Percentiles rank a stretch among this genome's conserved stretches.
These are phyloP conservation scores for Candida xiaguanensis DNA, from an alignment of 805 yeast genomes.

Conservation along the genomic window DNA sequence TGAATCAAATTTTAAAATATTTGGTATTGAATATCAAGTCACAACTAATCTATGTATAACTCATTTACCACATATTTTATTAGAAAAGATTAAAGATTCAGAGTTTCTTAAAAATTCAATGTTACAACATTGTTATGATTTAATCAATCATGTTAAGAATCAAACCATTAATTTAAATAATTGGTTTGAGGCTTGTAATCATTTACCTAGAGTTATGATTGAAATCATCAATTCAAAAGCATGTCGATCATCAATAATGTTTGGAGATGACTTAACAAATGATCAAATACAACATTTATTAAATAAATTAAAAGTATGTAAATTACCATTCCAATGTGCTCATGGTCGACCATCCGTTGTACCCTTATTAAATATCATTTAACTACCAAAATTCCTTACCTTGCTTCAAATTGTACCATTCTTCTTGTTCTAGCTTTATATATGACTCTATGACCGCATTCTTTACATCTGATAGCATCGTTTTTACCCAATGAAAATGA, in stretches of 20 bases:
- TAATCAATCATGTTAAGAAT: constrained; percentile 29
- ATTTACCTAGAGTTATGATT: constrained; percentile 48
- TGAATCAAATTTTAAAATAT: constrained; percentile 12
- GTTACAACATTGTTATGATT: constrained; percentile 42
- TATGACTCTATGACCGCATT: constrained; percentile 96
- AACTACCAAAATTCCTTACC: constrained; percentile 17
- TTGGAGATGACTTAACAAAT: constrained; percentile 52
- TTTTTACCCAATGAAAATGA: constrained; percentile 82
- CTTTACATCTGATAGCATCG: constrained; percentile 97
- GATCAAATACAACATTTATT: constrained; percentile 46
- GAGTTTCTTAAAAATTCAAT: constrained; percentile 34
- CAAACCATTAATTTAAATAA: constrained; percentile 34
- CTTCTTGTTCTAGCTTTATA: constrained; percentile 97
- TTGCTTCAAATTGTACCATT: constrained; percentile 64
- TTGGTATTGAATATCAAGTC: constrained; percentile 17
- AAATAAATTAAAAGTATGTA: constrained; percentile 41
- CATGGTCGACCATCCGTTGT: constrained; percentile 78
- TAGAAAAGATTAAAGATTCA: constrained; percentile 25
- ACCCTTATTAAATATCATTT: constrained; percentile 35
- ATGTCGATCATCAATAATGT: constrained; percentile 67
- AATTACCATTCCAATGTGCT: constrained; percentile 74
- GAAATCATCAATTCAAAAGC: constrained; percentile 58
- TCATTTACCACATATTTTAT: constrained; percentile 44
- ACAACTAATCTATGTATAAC: constrained; percentile 22
- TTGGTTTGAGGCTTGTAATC: constrained; percentile 20